Evolutionary conservation across 495 filamentous ascomycete species (phyloP).

Genomic region (Collariella sp.): DNA sequence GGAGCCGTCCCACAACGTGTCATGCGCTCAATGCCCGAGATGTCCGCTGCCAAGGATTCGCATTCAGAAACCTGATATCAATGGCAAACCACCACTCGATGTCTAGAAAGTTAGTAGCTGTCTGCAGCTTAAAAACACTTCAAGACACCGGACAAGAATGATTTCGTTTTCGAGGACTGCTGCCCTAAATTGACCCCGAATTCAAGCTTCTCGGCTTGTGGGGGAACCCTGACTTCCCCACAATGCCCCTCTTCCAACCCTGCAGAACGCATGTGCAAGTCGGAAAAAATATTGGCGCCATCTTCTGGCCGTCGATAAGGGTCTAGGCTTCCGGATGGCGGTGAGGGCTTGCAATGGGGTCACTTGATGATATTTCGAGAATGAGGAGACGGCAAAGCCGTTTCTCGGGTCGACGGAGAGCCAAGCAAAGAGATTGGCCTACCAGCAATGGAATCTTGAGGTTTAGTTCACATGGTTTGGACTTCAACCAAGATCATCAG

Average conservation of each 20-base stretch:
- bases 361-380: too few relatives aligned
- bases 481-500: background rate
- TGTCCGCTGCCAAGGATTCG: background rate
- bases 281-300: background rate
- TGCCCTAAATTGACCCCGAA: background rate
- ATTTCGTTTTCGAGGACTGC: background rate
- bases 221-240: slow-evolving; percentile 2
- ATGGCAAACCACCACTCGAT: background rate
- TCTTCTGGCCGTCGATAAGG: background rate
- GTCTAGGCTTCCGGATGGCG: background rate
- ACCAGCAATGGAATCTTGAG: too few relatives aligned
- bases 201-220: background rate
- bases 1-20: background rate
- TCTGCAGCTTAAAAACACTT: background rate
- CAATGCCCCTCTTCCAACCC: background rate
- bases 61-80: background rate
- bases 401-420: too few relatives aligned
- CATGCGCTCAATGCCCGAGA: background rate
- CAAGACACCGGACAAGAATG: background rate
- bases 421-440: too few relatives aligned
- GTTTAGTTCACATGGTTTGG: too few relatives aligned
- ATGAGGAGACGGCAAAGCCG: too few relatives aligned
- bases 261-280: background rate
- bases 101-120: background rate
- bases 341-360: background rate